Percentiles rank a stretch among this genome's conserved stretches.
Conservation (phyloP, 2,329 filamentous ascomycete genomes). For the Fusarium sacchari region DNA sequence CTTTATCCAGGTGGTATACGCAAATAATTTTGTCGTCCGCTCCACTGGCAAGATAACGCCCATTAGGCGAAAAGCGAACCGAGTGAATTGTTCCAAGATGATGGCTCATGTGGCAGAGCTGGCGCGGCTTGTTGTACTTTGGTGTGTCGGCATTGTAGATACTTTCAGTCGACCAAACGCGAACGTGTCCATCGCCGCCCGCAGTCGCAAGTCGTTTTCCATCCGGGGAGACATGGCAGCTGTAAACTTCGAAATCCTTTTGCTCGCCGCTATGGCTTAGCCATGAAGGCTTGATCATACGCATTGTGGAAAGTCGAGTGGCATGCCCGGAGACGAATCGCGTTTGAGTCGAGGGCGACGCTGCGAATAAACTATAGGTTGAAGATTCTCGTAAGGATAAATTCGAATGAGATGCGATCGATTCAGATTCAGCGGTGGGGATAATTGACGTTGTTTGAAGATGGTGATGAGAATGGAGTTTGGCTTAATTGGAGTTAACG, state of each 20-base stretch:
- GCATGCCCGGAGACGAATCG: conserved; percentile 35
- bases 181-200: conserved; percentile 95
- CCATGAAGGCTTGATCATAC: conserved; percentile 94
- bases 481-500: conserved; percentile 31
- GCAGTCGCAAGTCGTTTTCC: conserved; percentile 91
- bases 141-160: conserved; percentile 83
- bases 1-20: conserved; percentile 90
- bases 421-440: background rate
- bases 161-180: conserved; percentile 96
- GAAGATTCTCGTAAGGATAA: background rate
- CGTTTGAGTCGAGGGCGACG: conserved; percentile 3
- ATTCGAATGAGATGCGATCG: conserved; percentile 8
- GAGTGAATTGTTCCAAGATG: conserved; percentile 98
- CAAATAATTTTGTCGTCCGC: conserved; percentile 99
- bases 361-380: background rate
- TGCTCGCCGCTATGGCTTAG: conserved; percentile 96
- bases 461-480: conserved; percentile 20
- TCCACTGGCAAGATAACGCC: conserved; percentile 93
- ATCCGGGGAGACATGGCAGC: conserved; percentile 96
- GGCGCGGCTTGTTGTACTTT: conserved; percentile 80
- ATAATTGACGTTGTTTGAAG: conserved; percentile 7
- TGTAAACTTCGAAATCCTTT: conserved; percentile 98
- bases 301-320: conserved; percentile 63
- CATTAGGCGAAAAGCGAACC: conserved; percentile 95
- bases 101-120: conserved; percentile 98